Evolutionary conservation across 257 asterid genomes (phyloP), one percentile per base, ranked within the genome.

Genomic region (Solanum appendiculatum): DNA sequence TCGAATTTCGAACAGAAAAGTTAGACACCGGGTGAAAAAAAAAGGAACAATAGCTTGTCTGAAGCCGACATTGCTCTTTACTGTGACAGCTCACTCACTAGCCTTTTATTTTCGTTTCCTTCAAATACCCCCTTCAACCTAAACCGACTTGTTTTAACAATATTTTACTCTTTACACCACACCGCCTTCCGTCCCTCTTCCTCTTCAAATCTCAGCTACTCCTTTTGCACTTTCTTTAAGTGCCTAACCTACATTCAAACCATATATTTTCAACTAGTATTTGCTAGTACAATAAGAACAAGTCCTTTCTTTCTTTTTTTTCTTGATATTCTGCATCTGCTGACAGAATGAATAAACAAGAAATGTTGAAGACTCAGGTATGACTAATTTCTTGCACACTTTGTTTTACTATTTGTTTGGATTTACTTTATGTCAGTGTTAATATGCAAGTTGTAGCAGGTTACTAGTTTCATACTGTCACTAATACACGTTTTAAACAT

Each of bases 341-440:
- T 21, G 18, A 15, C 85, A 89, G 58, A 77, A 94, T 94, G 95
- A 93, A 64, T 77, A 94, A 94, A 85, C 95, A 93, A 73, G 95
- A 92, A 83, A 86, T 92, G 89, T 29, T 91, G 87, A 94, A 93
- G 95, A 46, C 88, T 89, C 95, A 91, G 97, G 97, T 93, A 90
- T 14, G 68, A 48, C 21, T 48, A 18, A 54, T 85, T 77, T 60
- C 51, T 51, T 80, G 21, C 63, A 46, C 48, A 7, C 3, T 54
- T 29, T 70, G 8, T 20, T 75, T 7, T 1, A 66, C 23, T 21
- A 20, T 80, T 29, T 42, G 11, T 72, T 34, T 34, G 23, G 44
- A 54, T 81, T 56, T 70, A 2, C 64, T 37, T n/a, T 21, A 3
- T 27, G 12, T 64, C 27, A 7, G 18, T 20, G 31, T 27, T 18